phyloP scores from a whole-genome alignment of 345 rosid species.

The Arabidopsis arenosa region DNA sequence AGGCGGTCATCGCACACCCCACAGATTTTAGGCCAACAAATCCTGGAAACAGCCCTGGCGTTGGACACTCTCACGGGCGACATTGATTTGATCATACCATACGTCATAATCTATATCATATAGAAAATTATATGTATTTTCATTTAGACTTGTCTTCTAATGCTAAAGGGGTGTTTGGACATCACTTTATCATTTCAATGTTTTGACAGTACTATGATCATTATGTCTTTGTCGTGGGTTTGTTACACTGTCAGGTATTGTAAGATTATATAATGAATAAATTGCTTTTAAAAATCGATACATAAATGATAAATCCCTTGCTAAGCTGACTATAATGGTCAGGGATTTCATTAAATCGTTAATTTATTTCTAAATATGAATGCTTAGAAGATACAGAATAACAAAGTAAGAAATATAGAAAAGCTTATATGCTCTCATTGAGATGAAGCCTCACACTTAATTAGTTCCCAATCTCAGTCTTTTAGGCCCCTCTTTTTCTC shows the following conservation, averaged over 20 bases:
- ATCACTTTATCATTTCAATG: conserved; percentile 15
- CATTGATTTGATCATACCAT: conserved; percentile 27
- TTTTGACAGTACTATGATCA: conserved; percentile 29
- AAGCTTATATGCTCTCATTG: too few species aligned
- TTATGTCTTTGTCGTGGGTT: conserved; percentile 21
- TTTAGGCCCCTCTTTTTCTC: too few species aligned
- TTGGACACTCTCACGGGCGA: conserved; percentile 46
- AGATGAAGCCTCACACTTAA: too few species aligned
- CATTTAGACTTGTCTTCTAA: conserved; percentile 12
- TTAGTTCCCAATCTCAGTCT: too few species aligned
- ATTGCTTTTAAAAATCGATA: background rate
- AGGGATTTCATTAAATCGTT: too few species aligned
- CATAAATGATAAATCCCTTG: too few species aligned
- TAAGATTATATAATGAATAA: conserved; percentile 35
- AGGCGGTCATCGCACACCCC: conserved; percentile 23
- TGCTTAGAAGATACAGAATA: too few species aligned
- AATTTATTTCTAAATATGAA: too few species aligned
- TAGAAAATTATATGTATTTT: conserved; percentile 22
- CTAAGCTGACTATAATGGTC: too few species aligned
- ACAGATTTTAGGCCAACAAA: conserved; percentile 44
- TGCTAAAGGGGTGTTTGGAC: conserved; percentile 2
- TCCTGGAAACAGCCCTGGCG: conserved; percentile 49
- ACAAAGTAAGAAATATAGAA: too few species aligned
- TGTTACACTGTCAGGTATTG: conserved; percentile 29
- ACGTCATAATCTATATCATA: conserved; percentile 15